Evolutionary conservation across 2,329 filamentous ascomycete genomes (phyloP).

Genomic region (Capronia epimyces): DNA sequence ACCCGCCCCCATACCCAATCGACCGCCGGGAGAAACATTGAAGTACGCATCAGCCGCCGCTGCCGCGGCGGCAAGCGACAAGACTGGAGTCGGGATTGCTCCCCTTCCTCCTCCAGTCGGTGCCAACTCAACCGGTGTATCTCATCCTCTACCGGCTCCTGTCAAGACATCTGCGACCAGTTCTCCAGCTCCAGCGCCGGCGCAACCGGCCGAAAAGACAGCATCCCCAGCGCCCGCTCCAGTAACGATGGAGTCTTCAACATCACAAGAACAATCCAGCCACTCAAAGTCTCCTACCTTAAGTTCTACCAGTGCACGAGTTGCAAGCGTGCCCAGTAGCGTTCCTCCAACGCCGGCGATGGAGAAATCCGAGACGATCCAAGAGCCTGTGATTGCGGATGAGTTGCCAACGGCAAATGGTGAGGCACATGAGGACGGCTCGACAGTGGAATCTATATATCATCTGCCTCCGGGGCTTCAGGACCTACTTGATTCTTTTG

Average conservation of each 20-base stretch:
- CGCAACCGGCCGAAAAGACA: constrained; percentile 44
- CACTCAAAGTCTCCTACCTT: constrained; percentile 51
- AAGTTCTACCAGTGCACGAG: constrained; percentile 42
- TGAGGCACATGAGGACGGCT: constrained; percentile 44
- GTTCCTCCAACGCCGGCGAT: constrained; percentile 44
- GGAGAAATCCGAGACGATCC: constrained; percentile 42
- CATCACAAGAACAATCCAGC: constrained; percentile 30
- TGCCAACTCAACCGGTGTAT: constrained; percentile 43
- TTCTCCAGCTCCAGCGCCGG: constrained; percentile 50
- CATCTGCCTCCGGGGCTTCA: constrained; percentile 83
- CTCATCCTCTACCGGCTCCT: constrained; percentile 45
- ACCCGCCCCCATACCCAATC: constrained; percentile 77
- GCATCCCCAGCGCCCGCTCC: constrained; percentile 36
- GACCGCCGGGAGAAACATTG: constrained; percentile 79
- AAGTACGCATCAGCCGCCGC: constrained; percentile 97
- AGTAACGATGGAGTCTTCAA: constrained; percentile 37
- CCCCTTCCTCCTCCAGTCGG: constrained; percentile 87
- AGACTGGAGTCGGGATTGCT: constrained; percentile 81
- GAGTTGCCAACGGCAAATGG: constrained; percentile 47
- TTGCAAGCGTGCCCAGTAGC: constrained; percentile 38
- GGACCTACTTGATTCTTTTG: constrained; percentile 86
- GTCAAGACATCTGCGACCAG: constrained; percentile 53
- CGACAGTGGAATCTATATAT: constrained; percentile 77
- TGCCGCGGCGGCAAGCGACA: constrained; percentile 84
- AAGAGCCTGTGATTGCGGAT: constrained; percentile 34